Evolutionary conservation across 805 yeast genomes (phyloP), one percentile per base, ranked within the genome.

Genomic region (Ogataea trehalophila): DNA sequence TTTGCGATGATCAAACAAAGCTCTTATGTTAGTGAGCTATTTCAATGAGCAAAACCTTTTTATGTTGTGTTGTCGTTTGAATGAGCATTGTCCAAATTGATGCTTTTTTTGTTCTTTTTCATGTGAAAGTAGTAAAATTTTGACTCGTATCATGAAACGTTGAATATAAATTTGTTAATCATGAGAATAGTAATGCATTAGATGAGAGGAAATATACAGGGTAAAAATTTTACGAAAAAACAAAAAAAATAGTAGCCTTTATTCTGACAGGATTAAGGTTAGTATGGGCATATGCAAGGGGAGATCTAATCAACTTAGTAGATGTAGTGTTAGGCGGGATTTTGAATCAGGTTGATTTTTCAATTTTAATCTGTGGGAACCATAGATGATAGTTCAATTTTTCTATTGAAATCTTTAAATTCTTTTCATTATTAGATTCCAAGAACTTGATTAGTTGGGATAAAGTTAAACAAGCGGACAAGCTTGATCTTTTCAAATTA

Each of bases 361-460:
- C 55, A 31, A 61, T 31, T 37, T 62, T 61, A 18, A 70, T 44
- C 23, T 68, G 55, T 1, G 83, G 82, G 65, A 76, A 79, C 56
- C 70, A 76, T 45, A 69, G 62, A 56, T 77, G 81, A 54, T 66
- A 71, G 7, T 66, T 65, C 13, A 65, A 60, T 13, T 60, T 61
- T 39, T 61, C 61, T 26, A 71, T 51, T 6, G 45, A 51, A 6
- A 70, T 55, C 17, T 42, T 49, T 8, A 61, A 47, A 6, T 44
- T 1, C 1, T 34, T 37, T n/a, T 41, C 45, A 23, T 40, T 35
- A 7, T 39, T 37, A n/a, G 42, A 42, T 17, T 50, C 56, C 5
- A 56, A 41, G 7, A 45, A 42, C 43, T 56, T 53, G 9, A 56
- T 35, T 20, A 61, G 36, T 36, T 45, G 42, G n/a, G 51, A 42